Base-by-base conservation (phyloP, 2,329 filamentous ascomycete genomes). In the Fusarium armeniacum region DNA sequence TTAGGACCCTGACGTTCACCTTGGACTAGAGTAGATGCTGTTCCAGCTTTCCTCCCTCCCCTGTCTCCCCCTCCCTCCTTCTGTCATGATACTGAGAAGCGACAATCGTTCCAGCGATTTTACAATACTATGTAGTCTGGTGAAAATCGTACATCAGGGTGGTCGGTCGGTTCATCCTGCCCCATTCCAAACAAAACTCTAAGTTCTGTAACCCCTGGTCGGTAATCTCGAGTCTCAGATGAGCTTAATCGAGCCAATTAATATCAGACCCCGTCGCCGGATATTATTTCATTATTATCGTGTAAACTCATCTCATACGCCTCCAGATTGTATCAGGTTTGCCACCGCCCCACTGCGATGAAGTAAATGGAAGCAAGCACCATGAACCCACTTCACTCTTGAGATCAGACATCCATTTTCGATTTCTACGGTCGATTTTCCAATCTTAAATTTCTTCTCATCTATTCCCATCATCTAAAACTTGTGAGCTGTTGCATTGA, bases 401-500 rank as follows among this genome's bases (percentile, higher is more conserved):
- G 16, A 26, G 4, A 43, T 55, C 32, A 44, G 16, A 38, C 24
- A 52, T 28, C 13, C 24, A 22, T 56, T 56, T 24, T 30, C 32
- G 16, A 57, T 62, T 32, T 28, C 57, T 36, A 51, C 51, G 53
- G 40, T 16, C n/a, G 35, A 24, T 33, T 40, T 52, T 41, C 24
- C 35, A 43, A 38, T 67, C 26, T 36, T 22, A 18, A 68, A 60
- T 40, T 22, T 50, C 41, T 6, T 18, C 35, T 35, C 44, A 28
- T 52, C 62, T 56, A 33, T 45, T 64, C 24, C 47, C 18, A n/a
- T 18, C 53, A 22, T 32, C 49, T 53, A 76, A 55, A 81, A 63
- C 16, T 78, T 71, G 12, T 80, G 81, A 53, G 83, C 78, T 46
- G 74, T 75, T 15, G 80, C 82, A 76, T 84, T 83, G 61, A 83